Base-by-base conservation (phyloP, 2,329 filamentous ascomycete genomes). In the Chaetomium sp. region DNA sequence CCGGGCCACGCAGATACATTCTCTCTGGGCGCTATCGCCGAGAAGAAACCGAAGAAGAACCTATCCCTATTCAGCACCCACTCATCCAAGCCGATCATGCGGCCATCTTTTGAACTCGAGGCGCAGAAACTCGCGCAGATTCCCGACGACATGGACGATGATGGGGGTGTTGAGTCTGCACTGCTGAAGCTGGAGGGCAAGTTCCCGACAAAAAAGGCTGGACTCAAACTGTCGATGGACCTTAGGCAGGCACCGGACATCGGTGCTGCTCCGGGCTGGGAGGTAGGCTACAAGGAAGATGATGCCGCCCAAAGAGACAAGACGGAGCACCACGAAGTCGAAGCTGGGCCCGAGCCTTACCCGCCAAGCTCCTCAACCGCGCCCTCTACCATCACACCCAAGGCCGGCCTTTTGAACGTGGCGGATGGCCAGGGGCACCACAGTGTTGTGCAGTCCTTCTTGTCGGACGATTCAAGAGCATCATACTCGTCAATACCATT, bases 131-230 rank as follows among this genome's bases (percentile, higher is more conserved):
- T 99, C 61, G 92, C 93, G 2, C 88, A 91, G 62, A 91, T 98
- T 29, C 92, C 94, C 0, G 93, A 97, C 73, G 92, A 96, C 45
- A 75, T 80, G 19, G 85, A 88, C 66, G 89, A 90, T 54, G 91
- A 96, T 73, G 92, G 92, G 7, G 94, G 94, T 13, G 88, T 98
- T 29, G 95, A 98, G 74, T 93, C 93, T n/a, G 92, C 95, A 0
- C 77, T 99, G 58, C 78, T 93, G 71, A 99, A 98, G 73, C 83
- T 99, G 0, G 95, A 99, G 78, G 95, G 95, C 10, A 94, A 87
- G 70, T 95, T 89, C 70, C 84, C 89, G 21, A 31, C 29, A 73
- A 87, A 83, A 70, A 85, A 76, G 70, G 21, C 56, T 0, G 67
- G 75, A 0, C 74, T 75, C 31, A 78, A 76, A 60, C 73, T 80